Base-by-base conservation (phyloP, 2,329 filamentous ascomycete species). In the Trichoderma sp. region DNA sequence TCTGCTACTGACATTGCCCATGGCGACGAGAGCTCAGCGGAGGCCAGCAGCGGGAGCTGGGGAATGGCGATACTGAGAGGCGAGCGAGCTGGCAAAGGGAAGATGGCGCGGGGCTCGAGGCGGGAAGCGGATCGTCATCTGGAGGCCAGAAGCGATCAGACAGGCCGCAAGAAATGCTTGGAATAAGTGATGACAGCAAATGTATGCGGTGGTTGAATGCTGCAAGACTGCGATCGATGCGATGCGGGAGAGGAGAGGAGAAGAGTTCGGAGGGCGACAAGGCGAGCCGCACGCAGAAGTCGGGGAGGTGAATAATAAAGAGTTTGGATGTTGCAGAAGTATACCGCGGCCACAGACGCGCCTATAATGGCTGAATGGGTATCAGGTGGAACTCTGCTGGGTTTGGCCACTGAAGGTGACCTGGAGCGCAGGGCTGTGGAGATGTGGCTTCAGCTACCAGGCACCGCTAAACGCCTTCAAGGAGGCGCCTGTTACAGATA, bases 1-100 rank as follows among this genome's bases (percentile, higher is more conserved):
- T 85, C 92, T 93, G 88, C 95, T 98, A 84, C 91, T 93, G 85
- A 98, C 92, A 87, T 93, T 95, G 83, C 97, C 97, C 97, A 99
- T 99, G 84, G 85, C 90, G 86, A 84, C 69, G 65, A 75, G 64
- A 65, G 38, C 62, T 71, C 65, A 62, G 64, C 59, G 45, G 67
- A 69, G 74, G 29, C 69, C 60, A 38, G 53, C 45, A 33, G 64
- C 45, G 56, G 53, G 65, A 68, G 62, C 41, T 60, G 41, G 35
- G 50, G 41, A 67, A 75, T 56, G 71, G 71, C 64, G 76, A 78
- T 62, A 74, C 24, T 75, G 74, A 59, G 72, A 76, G 24, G 56
- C 31, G 62, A 66, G 73, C 74, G 41, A 75, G 50, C 71, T 69
- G 65, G 65, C 69, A 65, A 72, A 75, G 75, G 74, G 76, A 77